Conservation (phyloP, 257 asterid species). For the Primulina huaijiensis region DNA sequence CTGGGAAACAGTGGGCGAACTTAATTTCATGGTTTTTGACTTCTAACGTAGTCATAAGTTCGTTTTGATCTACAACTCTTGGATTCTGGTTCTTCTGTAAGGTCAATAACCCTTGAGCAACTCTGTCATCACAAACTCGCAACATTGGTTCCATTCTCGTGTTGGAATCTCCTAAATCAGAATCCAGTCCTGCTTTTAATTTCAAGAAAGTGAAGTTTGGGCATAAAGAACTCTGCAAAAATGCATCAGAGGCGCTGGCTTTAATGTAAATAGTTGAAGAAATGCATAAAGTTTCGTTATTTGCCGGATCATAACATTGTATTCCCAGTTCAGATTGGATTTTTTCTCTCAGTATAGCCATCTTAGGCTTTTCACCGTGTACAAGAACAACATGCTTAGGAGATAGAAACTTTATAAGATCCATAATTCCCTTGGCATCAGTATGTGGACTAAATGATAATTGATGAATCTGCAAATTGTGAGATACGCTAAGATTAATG, state of each 20-base stretch:
- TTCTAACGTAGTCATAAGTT: conserved; percentile 36
- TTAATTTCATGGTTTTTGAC: conserved; percentile 43
- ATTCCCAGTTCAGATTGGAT: conserved; percentile 57
- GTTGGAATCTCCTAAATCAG: conserved; percentile 23
- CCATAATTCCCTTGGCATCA: conserved; percentile 94
- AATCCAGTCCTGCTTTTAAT: conserved; percentile 23
- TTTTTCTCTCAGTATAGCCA: conserved; percentile 57
- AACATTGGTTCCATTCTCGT: conserved; percentile 30
- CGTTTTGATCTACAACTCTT: conserved; percentile 43
- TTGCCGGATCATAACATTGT: conserved; percentile 65
- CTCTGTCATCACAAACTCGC: conserved; percentile 61
- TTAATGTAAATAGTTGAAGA: conserved; percentile 51
- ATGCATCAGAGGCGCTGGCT: conserved; percentile 56
- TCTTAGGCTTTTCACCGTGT: conserved; percentile 81
- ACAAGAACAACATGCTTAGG: conserved; percentile 87
- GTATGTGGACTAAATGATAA: conserved; percentile 86
- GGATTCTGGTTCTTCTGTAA: conserved; percentile 35
- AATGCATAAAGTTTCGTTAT: conserved; percentile 54
- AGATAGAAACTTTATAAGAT: conserved; percentile 71
- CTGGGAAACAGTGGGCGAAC: conserved; percentile 48
- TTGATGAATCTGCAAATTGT: conserved; percentile 47
- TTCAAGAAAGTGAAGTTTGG: conserved; percentile 68
- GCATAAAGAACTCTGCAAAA: conserved; percentile 48
- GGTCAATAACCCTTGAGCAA: conserved; percentile 57
- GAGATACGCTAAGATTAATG: background rate